Evolutionary conservation across 1,284 basidiomycete genomes (phyloP).

Genomic region (Cystobasidiaceae sp.): DNA sequence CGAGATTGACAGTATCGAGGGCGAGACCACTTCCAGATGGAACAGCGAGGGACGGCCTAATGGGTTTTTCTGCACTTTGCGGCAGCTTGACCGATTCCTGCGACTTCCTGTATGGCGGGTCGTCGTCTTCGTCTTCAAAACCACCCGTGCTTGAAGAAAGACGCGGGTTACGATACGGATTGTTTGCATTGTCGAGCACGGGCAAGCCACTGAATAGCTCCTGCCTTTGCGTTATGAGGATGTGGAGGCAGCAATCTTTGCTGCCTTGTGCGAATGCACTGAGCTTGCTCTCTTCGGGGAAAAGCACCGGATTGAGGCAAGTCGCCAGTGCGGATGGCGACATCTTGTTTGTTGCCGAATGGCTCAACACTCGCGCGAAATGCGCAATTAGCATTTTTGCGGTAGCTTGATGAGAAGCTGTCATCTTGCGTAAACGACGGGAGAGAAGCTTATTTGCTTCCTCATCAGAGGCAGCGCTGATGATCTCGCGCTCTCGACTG

Average conservation of each 20-base stretch:
- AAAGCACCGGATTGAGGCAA: conserved; percentile 58
- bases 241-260: conserved; percentile 85
- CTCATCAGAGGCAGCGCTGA: conserved; percentile 53
- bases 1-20: background rate
- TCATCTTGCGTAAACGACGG: conserved; percentile 70
- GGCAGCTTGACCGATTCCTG: conserved; percentile 22
- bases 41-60: background rate
- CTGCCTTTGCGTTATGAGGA: conserved; percentile 64
- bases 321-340: conserved; percentile 58
- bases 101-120: conserved; percentile 20
- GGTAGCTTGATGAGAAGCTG: conserved; percentile 81
- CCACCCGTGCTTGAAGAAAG: background rate
- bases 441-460: conserved; percentile 69
- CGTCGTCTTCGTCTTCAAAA: conserved; percentile 13
- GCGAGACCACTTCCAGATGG: background rate
- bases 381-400: conserved; percentile 84
- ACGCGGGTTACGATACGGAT: conserved; percentile 8
- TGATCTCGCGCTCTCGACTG: conserved; percentile 64
- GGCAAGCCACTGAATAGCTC: conserved; percentile 46
- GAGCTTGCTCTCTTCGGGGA: conserved; percentile 77
- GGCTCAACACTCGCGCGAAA: conserved; percentile 66
- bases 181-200: background rate
- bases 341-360: conserved; percentile 84
- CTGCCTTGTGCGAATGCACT: conserved; percentile 63
- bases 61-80: background rate